Conservation (phyloP, 768 basidiomycete species). For the Calocera cornea region DNA sequence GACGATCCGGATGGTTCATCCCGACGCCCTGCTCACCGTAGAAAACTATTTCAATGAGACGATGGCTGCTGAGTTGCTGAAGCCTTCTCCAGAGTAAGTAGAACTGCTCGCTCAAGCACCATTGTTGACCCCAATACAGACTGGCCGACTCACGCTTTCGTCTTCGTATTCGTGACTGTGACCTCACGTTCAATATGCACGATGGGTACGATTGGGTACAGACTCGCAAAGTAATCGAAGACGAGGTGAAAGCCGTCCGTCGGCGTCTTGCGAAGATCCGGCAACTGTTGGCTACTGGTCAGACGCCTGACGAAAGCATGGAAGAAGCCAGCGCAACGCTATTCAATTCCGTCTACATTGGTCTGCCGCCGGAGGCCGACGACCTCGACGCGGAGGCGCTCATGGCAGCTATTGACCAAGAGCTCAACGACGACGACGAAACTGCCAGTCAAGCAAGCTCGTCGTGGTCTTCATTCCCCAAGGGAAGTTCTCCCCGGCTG, state of each 20-base stretch:
- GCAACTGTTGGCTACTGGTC: conserved; percentile 83
- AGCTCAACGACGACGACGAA: conserved; percentile 63
- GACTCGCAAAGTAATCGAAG: conserved; percentile 77
- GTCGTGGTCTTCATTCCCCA: conserved; percentile 74
- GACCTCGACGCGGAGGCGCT: conserved; percentile 61
- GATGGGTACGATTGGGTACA: conserved; percentile 90
- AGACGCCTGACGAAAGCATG: conserved; percentile 61
- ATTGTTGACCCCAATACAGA: background rate
- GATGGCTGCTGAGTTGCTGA: background rate
- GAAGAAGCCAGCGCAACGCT: conserved; percentile 62
- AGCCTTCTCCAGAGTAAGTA: background rate
- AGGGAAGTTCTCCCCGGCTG: conserved; percentile 25
- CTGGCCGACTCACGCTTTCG: conserved; percentile 1
- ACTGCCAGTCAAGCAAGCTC: conserved; percentile 60
- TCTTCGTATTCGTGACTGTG: conserved; percentile 40
- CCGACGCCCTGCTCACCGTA: conserved; percentile 47
- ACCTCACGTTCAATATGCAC: conserved; percentile 61
- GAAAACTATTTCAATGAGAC: conserved; percentile 53
- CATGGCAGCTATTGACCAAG: conserved; percentile 85
- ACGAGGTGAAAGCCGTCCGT: conserved; percentile 77
- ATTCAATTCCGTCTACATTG: conserved; percentile 91
- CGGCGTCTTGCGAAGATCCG: conserved; percentile 74
- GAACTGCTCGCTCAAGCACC: background rate
- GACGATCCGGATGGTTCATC: conserved; percentile 64
- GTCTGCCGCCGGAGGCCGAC: conserved; percentile 65